phyloP scores from a whole-genome alignment of 129 eudicot genomes.

The Flaveria linearis region DNA sequence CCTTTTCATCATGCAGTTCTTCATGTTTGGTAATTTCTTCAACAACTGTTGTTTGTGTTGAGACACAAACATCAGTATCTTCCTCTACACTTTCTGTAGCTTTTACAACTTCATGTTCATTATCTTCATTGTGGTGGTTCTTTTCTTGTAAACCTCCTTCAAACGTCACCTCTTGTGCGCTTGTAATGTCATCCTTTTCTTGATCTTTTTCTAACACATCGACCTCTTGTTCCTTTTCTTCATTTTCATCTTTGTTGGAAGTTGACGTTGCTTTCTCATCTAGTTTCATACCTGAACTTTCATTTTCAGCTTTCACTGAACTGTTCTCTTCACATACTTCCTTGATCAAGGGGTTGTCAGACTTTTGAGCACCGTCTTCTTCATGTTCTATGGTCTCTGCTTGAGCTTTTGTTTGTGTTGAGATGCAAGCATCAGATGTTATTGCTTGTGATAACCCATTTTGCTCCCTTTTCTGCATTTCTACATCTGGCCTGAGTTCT shows the following conservation, averaged over 20 bases:
- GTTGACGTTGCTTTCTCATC: too few species aligned
- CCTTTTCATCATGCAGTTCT: not conserved
- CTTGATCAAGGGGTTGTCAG: too few species aligned
- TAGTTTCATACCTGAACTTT: too few species aligned
- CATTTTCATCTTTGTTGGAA: not conserved
- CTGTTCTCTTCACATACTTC: too few species aligned
- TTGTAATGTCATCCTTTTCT: not conserved
- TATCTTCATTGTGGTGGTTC: not conserved
- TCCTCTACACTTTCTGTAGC: conserved; percentile 22
- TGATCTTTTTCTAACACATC: conserved; percentile 9
- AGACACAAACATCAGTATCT: conserved; percentile 22
- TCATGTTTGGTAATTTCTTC: conserved; percentile 4
- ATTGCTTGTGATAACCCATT: not conserved
- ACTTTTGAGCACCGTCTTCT: not conserved
- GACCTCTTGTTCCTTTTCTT: conserved; percentile 19
- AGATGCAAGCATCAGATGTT: not conserved
- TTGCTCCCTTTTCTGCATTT: conserved; percentile 9
- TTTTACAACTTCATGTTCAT: conserved; percentile 6
- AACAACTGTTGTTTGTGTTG: not conserved
- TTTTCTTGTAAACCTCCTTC: conserved; percentile 18
- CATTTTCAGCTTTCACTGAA: not conserved
- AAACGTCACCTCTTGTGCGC: not conserved
- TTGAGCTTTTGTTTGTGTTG: not conserved
- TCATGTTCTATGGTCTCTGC: not conserved
- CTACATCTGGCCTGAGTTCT: conserved; percentile 1